Percentiles rank a stretch among this genome's conserved stretches.
Evolutionary conservation across 169 alveolate species (phyloP).

Genomic region (Cryptosporidium felis): DNA sequence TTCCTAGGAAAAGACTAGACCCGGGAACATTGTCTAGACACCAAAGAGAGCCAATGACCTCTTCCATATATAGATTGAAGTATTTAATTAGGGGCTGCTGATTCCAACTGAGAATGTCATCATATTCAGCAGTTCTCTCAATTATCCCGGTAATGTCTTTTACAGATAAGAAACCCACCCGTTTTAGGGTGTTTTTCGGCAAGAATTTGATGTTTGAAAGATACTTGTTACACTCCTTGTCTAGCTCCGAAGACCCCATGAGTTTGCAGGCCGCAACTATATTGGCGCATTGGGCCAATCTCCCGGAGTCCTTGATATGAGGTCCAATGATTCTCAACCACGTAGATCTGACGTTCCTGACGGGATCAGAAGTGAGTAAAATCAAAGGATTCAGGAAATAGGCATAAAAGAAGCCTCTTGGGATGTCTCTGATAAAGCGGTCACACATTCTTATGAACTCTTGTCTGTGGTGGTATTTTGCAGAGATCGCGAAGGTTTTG

Average conservation of each 20-base stretch:
- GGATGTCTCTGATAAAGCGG: slow-evolving; percentile 64
- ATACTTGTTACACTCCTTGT: slow-evolving; percentile 31
- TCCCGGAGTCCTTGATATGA: slow-evolving; percentile 63
- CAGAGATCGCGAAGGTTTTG: slow-evolving; percentile 51
- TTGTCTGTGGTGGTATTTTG: slow-evolving; percentile 68
- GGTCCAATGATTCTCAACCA: slow-evolving; percentile 65
- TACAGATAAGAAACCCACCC: slow-evolving; percentile 26
- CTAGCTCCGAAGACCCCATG: slow-evolving; percentile 28
- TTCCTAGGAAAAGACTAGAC: background rate
- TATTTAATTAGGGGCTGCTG: slow-evolving; percentile 63
- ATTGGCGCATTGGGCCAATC: slow-evolving; percentile 63
- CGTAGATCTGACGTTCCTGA: slow-evolving; percentile 45
- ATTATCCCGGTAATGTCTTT: slow-evolving; percentile 45
- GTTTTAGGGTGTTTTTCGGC: slow-evolving; percentile 49
- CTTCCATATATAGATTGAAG: slow-evolving; percentile 45
- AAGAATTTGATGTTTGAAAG: slow-evolving; percentile 17
- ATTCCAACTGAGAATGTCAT: slow-evolving; percentile 48
- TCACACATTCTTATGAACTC: slow-evolving; percentile 59
- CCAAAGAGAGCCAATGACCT: slow-evolving; percentile 67
- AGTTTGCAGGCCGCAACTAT: slow-evolving; percentile 69
- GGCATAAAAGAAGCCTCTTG: slow-evolving; percentile 43
- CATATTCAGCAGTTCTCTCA: slow-evolving; percentile 12
- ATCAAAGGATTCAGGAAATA: slow-evolving; percentile 51
- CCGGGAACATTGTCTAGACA: slow-evolving; percentile 65
- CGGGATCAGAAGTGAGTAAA: slow-evolving; percentile 52